These are phyloP conservation scores for cucumber (Cucumis sativus) DNA, from an alignment of 306 rosid genomes.

Conservation along the genomic window DNA sequence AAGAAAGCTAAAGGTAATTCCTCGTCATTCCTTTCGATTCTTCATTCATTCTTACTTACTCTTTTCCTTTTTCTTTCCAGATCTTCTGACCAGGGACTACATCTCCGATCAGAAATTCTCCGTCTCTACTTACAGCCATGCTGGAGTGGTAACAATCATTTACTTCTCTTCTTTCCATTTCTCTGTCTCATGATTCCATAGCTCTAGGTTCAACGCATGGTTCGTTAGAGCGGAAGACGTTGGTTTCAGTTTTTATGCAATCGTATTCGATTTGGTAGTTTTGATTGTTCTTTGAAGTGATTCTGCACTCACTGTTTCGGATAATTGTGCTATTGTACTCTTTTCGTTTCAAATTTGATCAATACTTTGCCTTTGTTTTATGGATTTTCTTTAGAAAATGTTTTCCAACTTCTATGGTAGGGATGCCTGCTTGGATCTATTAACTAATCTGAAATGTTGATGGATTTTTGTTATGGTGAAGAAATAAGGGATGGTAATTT, in stretches of 20 bases:
- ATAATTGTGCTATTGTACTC: neutral
- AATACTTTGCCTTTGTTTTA: neutral
- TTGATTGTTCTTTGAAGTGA: neutral
- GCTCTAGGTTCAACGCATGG: neutral
- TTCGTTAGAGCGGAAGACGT: neutral
- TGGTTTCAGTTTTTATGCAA: neutral
- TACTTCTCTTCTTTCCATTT: neutral
- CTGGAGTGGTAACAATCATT: conserved; percentile 58
- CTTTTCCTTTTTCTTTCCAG: conserved; percentile 14
- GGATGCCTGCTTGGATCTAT: neutral
- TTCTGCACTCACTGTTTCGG: neutral
- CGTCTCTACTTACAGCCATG: conserved; percentile 46
- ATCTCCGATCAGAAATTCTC: conserved; percentile 70
- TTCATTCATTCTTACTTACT: too few relatives aligned
- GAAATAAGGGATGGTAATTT: too few relatives aligned
- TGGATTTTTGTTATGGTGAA: neutral
- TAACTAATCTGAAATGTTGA: neutral
- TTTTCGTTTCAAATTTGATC: neutral
- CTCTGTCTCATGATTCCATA: neutral
- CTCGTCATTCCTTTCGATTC: neutral
- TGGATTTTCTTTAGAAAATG: neutral
- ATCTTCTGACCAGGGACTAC: conserved; percentile 78
- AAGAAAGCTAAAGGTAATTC: conserved; percentile 64
- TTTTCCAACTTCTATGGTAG: neutral
- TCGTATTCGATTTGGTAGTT: neutral